Percentiles rank a stretch among this genome's conserved stretches.
These are phyloP conservation scores for Eucommia ulmoides DNA, from an alignment of 257 asterid genomes.

Conservation along the genomic window DNA sequence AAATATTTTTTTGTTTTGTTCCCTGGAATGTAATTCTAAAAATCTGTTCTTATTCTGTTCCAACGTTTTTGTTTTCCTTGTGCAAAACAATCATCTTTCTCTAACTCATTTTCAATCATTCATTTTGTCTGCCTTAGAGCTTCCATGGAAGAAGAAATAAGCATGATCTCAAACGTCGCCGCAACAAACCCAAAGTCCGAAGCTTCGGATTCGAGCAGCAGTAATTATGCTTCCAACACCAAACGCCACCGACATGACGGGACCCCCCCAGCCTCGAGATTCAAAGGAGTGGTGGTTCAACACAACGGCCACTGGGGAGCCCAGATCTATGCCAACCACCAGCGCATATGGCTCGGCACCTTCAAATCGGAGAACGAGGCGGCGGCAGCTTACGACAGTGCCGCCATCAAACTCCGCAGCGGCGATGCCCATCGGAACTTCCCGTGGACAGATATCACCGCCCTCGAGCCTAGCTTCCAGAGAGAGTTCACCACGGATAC, in stretches of 20 bases:
- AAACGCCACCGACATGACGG: conserved; percentile 14
- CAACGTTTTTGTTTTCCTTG: too few relatives aligned
- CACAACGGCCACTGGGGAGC: conserved; percentile 85
- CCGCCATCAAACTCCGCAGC: conserved; percentile 32
- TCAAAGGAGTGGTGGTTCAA: conserved; percentile 66
- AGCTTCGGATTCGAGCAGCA: conserved; percentile 22
- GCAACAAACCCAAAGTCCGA: conserved; percentile 13
- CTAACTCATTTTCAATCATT: too few relatives aligned
- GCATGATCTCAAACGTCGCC: conserved; percentile 13
- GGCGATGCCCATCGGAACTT: conserved; percentile 33
- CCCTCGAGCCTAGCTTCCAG: conserved; percentile 37
- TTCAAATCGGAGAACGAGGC: conserved; percentile 52
- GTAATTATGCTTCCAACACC: conserved; percentile 1
- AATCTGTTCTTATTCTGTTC: too few relatives aligned
- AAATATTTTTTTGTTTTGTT: too few relatives aligned
- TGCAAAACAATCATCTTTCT: too few relatives aligned
- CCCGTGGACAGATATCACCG: conserved; percentile 29
- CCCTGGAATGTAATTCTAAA: too few relatives aligned
- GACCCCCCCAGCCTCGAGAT: conserved; percentile 17
- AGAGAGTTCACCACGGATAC: conserved; percentile 26
- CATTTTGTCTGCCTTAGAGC: conserved; percentile 3
- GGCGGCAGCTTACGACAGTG: conserved; percentile 69
- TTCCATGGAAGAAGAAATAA: conserved; percentile 24
- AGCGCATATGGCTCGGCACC: conserved; percentile 63
- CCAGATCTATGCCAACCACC: conserved; percentile 47